These are phyloP conservation scores for Fistulina hepatica DNA, from an alignment of 1,284 basidiomycete species.

Conservation along the genomic window DNA sequence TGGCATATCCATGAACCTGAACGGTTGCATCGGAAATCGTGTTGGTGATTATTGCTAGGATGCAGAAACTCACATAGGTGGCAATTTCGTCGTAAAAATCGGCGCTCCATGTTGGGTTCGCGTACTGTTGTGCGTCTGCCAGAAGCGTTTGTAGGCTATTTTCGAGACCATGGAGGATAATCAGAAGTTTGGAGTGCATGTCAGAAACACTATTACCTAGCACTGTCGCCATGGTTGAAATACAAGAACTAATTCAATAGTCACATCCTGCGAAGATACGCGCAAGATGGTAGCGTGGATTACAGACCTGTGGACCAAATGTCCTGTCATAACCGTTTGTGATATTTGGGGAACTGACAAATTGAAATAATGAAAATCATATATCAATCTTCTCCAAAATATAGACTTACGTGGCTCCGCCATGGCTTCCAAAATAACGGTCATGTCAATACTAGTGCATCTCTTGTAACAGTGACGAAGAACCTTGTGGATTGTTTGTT, in stretches of 20 bases:
- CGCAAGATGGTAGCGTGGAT: too few relatives aligned
- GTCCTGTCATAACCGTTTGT: slow-evolving; percentile 22
- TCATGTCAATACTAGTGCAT: too few relatives aligned
- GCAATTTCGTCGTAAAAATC: slow-evolving; percentile 22
- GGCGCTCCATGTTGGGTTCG: slow-evolving; percentile 20
- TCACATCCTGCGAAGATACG: too few relatives aligned
- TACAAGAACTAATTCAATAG: slow-evolving; percentile 18
- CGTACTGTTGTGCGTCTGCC: slow-evolving; percentile 18
- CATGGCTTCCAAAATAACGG: slow-evolving; percentile 2
- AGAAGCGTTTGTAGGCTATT: slow-evolving; percentile 12
- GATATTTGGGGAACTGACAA: slow-evolving; percentile 18
- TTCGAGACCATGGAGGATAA: not conserved
- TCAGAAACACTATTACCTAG: not conserved
- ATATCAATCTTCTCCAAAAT: too few relatives aligned
- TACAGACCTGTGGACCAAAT: slow-evolving; percentile 17
- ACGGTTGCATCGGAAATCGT: not conserved
- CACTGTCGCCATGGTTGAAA: slow-evolving; percentile 16
- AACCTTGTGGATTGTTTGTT: slow-evolving; percentile 20
- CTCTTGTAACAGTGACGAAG: not conserved
- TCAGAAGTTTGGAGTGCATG: too few relatives aligned
- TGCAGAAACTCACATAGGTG: slow-evolving; percentile 9
- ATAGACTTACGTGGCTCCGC: slow-evolving; percentile 12
- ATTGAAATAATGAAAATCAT: too few relatives aligned
- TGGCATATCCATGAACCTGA: slow-evolving; percentile 15
- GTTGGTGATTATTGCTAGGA: not conserved